Evolutionary conservation across 306 rosid species (phyloP).

Genomic region (Cercis canadensis): DNA sequence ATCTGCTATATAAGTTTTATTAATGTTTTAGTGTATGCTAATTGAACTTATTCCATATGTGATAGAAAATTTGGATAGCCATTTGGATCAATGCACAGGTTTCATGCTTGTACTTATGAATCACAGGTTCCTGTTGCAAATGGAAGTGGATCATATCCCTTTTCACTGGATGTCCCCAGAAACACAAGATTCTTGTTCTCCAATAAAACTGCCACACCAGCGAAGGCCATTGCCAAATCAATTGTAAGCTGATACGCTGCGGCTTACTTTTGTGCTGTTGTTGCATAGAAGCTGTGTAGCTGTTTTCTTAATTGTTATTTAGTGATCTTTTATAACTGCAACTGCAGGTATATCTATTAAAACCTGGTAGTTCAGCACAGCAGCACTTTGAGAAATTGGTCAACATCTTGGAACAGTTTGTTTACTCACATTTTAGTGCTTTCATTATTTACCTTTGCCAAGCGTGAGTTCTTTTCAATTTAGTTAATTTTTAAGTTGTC

Average conservation of each 20-base stretch:
- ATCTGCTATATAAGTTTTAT: not conserved
- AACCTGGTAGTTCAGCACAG: slow-evolving; percentile 73
- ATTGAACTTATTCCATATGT: slow-evolving; percentile 23
- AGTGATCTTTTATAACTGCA: slow-evolving; percentile 37
- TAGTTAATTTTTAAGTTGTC: slow-evolving; percentile 28
- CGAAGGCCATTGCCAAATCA: slow-evolving; percentile 92
- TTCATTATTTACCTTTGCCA: slow-evolving; percentile 19
- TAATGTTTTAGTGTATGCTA: not conserved
- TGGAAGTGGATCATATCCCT: slow-evolving; percentile 96
- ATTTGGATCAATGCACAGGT: slow-evolving; percentile 16
- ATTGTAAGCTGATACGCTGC: slow-evolving; percentile 65
- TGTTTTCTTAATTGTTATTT: slow-evolving; percentile 32
- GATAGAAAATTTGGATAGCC: slow-evolving; percentile 16
- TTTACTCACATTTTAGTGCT: slow-evolving; percentile 53
- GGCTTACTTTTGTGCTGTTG: slow-evolving; percentile 23
- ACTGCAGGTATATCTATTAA: slow-evolving; percentile 85
- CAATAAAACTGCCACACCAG: slow-evolving; percentile 80
- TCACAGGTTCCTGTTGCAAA: slow-evolving; percentile 95
- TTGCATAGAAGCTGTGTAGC: slow-evolving; percentile 26
- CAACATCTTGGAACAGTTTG: slow-evolving; percentile 99
- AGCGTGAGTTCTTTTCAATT: slow-evolving; percentile 26
- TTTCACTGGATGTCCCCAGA: slow-evolving; percentile 91
- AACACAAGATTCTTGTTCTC: slow-evolving; percentile 95
- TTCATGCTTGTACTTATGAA: slow-evolving; percentile 39
- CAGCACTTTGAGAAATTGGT: slow-evolving; percentile 89